A percentile compares a stretch with the other conserved stretches of the same genome.
Evolutionary conservation across 306 rosid species (phyloP).

Genomic region (Heteromeles arbutifolia): DNA sequence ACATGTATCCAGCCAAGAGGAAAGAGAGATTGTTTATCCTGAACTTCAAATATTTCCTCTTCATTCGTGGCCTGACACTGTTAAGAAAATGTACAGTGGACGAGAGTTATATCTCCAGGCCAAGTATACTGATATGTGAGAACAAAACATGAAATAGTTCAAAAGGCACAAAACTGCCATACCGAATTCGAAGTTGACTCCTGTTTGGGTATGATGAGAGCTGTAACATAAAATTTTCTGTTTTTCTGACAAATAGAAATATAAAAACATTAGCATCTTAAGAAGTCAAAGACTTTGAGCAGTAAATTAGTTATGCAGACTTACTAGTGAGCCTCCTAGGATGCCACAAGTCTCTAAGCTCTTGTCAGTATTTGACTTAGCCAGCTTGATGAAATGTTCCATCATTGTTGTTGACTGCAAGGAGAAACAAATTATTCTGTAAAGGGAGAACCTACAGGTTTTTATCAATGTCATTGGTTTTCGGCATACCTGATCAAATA

Average conservation of each 20-base stretch:
- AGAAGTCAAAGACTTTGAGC: not conserved
- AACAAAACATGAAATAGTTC: constrained; percentile 10
- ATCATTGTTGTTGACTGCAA: constrained; percentile 82
- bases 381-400: constrained; percentile 86
- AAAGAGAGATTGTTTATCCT: constrained; percentile 82
- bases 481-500: not conserved
- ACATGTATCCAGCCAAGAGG: constrained; percentile 99
- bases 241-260: constrained; percentile 60
- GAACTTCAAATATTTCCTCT: constrained; percentile 97
- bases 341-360: constrained; percentile 93
- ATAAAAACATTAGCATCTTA: constrained; percentile 8
- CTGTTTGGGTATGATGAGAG: constrained; percentile 92
- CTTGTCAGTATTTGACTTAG: constrained; percentile 75
- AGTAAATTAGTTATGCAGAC: constrained; percentile 26
- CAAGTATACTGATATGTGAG: not conserved
- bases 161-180: constrained; percentile 31
- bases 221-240: constrained; percentile 78
- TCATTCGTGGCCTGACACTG: constrained; percentile 93
- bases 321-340: constrained; percentile 93
- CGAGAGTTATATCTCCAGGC: not conserved
- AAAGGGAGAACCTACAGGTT: not conserved
- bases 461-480: not conserved
- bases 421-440: constrained; percentile 23
- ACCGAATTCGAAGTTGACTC: constrained; percentile 88
- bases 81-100: constrained; percentile 20